Conservation (phyloP, 805 yeast species). For the Yarrowia sp. region DNA sequence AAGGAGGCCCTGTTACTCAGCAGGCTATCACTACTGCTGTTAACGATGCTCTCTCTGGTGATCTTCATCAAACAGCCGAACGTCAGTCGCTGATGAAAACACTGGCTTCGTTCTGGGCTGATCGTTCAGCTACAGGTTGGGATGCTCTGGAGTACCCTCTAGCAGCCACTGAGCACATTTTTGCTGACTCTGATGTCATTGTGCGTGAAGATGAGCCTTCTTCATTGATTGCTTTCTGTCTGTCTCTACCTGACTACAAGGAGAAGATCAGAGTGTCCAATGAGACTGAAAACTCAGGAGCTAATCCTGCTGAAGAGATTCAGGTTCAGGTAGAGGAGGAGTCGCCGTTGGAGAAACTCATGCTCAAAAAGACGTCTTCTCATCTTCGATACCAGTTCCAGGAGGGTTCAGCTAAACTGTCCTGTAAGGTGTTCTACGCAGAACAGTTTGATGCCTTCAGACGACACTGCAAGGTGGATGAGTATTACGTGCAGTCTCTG, state of each 20-base stretch:
- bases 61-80: conserved; percentile 47
- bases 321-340: neutral
- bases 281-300: conserved; percentile 29
- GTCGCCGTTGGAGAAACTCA: conserved; percentile 53
- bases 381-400: conserved; percentile 91
- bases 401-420: conserved; percentile 75
- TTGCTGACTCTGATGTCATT: conserved; percentile 89
- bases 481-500: conserved; percentile 78
- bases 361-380: conserved; percentile 80
- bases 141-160: conserved; percentile 85
- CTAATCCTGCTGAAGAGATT: neutral
- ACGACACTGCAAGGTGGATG: conserved; percentile 73
- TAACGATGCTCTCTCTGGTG: conserved; percentile 18
- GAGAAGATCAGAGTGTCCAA: conserved; percentile 53
- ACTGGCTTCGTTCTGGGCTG: conserved; percentile 93
- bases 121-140: conserved; percentile 93
- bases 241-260: conserved; percentile 78
- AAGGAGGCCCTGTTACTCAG: neutral
- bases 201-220: conserved; percentile 97
- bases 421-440: conserved; percentile 92
- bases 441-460: conserved; percentile 96
- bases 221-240: conserved; percentile 87
- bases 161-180: conserved; percentile 77
- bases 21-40: conserved; percentile 4
- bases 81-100: conserved; percentile 76